Base-by-base conservation (phyloP, 2,329 filamentous ascomycete species). In the Trichophyton verrucosum region DNA sequence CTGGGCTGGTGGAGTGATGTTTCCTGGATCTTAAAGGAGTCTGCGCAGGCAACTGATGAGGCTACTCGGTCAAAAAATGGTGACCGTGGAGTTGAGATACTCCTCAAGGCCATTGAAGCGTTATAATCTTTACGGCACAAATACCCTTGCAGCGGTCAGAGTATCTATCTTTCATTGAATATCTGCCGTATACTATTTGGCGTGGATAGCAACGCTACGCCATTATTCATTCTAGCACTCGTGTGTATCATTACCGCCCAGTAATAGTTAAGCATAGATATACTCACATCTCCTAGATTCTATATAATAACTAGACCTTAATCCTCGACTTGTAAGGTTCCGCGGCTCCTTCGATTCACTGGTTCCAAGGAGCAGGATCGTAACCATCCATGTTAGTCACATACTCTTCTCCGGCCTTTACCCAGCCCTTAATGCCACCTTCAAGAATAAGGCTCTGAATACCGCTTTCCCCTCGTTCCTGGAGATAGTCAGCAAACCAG, bases 1-100 rank as follows among this genome's bases (percentile, higher is more conserved):
- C 76, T 97, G 15, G 92, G 92, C 0, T 76, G 95, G 67, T 82
- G 94, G 72, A 97, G 92, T 70, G 92, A 97, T 77, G 81, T 97
- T 49, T 86, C 88, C 3, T 87, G 86, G 76, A 75, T 94, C 61
- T 75, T 96, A 27, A 84, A 84, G 40, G 62, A 61, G 46, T 66
- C 62, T 1, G 66, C 65, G 2, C 67, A 74, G 20, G 68, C 70
- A 15, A 73, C 71, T 6, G 53, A 57, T 57, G 30, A 11, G 9
- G 17, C 20, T 3, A 27, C 56, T n/a, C 36, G 24, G 9, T 36
- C 20, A n/a, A 17, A 5, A 57, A 69, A 80, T 4, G 76, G 73
- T 3, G 78, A 81, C 61, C 74, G 76, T 62, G 79, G 80, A 4
- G 68, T 85, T 57, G 80, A 84, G 58, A 80, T 85, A 30, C 67